Conservation (phyloP, 78 protist species). For the Diacronema lutheri region DNA sequence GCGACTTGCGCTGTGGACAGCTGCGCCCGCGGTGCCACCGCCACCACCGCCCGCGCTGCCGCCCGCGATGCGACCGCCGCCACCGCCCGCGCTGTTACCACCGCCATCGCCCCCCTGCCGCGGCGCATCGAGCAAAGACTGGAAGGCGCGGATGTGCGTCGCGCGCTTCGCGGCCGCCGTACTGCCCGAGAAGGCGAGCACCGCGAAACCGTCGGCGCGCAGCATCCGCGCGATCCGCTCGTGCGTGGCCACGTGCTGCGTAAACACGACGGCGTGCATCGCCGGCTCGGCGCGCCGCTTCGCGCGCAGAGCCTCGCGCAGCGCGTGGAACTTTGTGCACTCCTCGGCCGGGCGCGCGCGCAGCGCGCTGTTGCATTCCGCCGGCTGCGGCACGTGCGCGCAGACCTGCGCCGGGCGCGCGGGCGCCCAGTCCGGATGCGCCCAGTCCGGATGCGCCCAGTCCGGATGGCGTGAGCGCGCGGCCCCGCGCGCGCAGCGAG, state of each 20-base stretch:
- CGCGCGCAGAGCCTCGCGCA: not conserved
- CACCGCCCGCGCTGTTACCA: too few species aligned
- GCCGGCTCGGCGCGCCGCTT: not conserved
- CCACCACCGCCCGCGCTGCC: not conserved
- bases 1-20: too few species aligned
- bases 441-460: too few species aligned
- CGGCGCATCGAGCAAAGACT: not conserved
- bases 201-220: not conserved
- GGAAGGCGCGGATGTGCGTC: not conserved
- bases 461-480: too few species aligned
- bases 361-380: not conserved
- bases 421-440: too few species aligned
- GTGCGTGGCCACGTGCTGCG: not conserved
- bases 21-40: not conserved
- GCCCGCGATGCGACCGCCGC: too few species aligned
- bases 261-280: not conserved
- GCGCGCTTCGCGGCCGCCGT: not conserved
- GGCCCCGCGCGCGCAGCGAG: not conserved
- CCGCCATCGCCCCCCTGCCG: too few species aligned
- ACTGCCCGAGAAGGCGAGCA: not conserved
- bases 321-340: not conserved
- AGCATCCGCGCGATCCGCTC: not conserved
- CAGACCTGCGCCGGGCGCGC: not conserved
- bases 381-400: not conserved
- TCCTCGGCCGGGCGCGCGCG: not conserved